Evolutionary conservation across 2,329 filamentous ascomycete species (phyloP), one percentile per base, ranked within the genome.

Genomic region (Colletotrichum limetticola): DNA sequence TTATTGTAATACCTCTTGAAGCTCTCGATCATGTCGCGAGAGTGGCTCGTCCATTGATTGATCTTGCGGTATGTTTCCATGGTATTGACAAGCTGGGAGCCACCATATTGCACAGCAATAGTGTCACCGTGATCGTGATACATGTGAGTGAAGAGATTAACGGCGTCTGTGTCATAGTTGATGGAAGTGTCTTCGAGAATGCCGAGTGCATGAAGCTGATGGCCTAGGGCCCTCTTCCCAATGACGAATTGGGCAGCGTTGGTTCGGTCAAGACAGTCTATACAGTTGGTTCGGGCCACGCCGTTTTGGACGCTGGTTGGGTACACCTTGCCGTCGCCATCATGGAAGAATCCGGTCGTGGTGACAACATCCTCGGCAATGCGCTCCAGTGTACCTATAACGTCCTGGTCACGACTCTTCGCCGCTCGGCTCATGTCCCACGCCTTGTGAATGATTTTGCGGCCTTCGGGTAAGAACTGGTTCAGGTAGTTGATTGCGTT

Each of bases 1-100:
- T 99, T 99, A 84, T 98, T 98, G 83, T 99, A 99, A 82, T 98
- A 99, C 32, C 97, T 91, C 82, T 98, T 99, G 86, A 99, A 98
- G 81, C 95, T 98, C 84, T 99, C 97, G 26, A 99, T 95, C 96
- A 99, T 98, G 82, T 99, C 97, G 76, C 97, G 90, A 2, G 96
- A 98, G 81, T 98, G 95, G 78, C 95, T 98, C 28, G 95, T 97
- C 97, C 97, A 99, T 81, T 98, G 96, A 77, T 98, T 98, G 81
- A 98, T 97, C 83, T 98, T 98, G 70, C 97, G 93, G 82, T 99
- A 99, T 5, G 97, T 99, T 76, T 97, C 95, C 95, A 99, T 98
- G 0, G 97, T 99, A 81, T 99, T 99, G 78, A 99, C 97, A 0
- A 99, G 89, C 82, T 99, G 97, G 2, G 95, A 98, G 11, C 97